Evolutionary conservation across 164 flowering plant genomes (phyloP), one percentile per base, ranked within the genome.

Genomic region (Aristolochia californica): DNA sequence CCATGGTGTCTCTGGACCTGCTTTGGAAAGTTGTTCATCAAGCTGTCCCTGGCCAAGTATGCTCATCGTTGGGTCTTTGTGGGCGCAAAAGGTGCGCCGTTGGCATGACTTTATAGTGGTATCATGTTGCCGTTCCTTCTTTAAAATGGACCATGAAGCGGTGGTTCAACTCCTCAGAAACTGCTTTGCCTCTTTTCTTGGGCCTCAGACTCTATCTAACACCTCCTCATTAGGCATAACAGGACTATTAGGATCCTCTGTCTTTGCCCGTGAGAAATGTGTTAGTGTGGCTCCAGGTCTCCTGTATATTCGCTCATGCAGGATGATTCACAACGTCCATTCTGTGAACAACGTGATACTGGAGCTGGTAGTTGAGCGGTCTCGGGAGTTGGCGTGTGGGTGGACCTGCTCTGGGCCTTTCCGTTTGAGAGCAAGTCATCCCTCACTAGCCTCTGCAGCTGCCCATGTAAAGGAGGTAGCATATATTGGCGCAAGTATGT

Each of bases 1-100:
- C 55, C 82, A 79, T 38, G 77, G 77, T 57, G 80, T 88, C 43
- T 77, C 77, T 18, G 96, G 95, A 45, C 82, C 85, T 12, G 86
- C 93, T 26, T 56, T 91, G 70, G 83, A 76, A 48, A 76, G 60
- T 60, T 80, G 85, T 66, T 80, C 86, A 22, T 70, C 88, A 45
- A 71, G 82, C 27, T 79, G 88, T 61, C 85, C 91, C 28, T 84
- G 91, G 93, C 87, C 90, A 43, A 76, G 83, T 76, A 82, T 86
- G 85, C 80, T 85, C 38, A 68, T 84, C 16, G 72, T 91, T 17
- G 75, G 89, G 18, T 75, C 93, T 48, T 65, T 91, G 16, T 91
- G 98, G 98, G 86, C 83, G 16, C 96, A 91, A 53, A 91, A 91
- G 71, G 82, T 78, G 28, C 83, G 80, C 30, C 87, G 96, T 2